Base-by-base conservation (phyloP, 768 basidiomycete genomes). In the Neoboletus subvelutipes region DNA sequence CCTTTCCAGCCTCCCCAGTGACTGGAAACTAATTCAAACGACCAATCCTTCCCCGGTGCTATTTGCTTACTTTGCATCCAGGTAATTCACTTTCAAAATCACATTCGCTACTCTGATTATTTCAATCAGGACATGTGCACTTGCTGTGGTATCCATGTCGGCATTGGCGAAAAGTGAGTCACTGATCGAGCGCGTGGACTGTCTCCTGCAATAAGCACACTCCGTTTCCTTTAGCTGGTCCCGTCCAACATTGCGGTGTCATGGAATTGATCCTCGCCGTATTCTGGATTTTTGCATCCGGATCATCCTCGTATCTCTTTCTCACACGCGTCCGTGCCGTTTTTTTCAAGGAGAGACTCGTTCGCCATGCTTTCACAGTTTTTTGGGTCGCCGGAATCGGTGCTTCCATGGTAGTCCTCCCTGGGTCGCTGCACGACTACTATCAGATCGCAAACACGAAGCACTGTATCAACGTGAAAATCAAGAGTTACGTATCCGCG, bases 281-380 rank as follows among this genome's bases (percentile, higher is more conserved):
- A 46, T 54, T 60, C 56, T 62, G 59, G 59, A 31, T 69, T n/a
- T 34, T 67, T n/a, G 54, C 69, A 39, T 57, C 61, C 7, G 57
- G 69, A 6, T 62, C 66, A 3, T 74, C 74, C 0, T 72, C 70
- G 0, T 66, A 73, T 39, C 71, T 77, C 46, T 75, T 78, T 58
- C 72, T 76, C 61, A 67, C 73, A 47, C 71, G 76, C 13, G 66
- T 73, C n/a, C 69, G 73, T 40, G 76, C 73, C 2, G 64, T 76
- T 10, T 75, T 71, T 58, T 45, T 65, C 36, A 28, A 61, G 8
- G 61, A 69, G 29, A 52, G 37, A 45, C 24, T 58, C 26, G 50
- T 73, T 41, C 34, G 65, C 13, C 37, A 55, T 29, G 17, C 62
- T 31, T 71, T 76, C 54, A 69, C 66, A 18, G 22, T 64, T 5